phyloP scores from a whole-genome alignment of 2,329 filamentous ascomycete genomes.

The Rutstroemia sp. region DNA sequence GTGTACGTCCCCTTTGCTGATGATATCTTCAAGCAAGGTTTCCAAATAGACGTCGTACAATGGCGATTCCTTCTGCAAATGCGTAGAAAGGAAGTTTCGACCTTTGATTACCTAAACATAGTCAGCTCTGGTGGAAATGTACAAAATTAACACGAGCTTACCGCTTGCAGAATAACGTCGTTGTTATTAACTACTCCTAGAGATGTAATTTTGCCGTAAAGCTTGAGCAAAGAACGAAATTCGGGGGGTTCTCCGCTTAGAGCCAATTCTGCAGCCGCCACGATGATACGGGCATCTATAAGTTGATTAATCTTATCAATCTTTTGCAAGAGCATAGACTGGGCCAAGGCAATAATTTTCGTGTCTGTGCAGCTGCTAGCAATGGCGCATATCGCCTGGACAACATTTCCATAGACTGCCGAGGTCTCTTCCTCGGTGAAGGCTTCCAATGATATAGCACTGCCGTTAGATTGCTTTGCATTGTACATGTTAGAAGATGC shows the following conservation, averaged over 20 bases:
- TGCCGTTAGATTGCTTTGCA: conserved; percentile 56
- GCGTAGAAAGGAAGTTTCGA: conserved; percentile 68
- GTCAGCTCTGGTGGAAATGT: conserved; percentile 6
- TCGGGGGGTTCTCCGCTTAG: conserved; percentile 72
- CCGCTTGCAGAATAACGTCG: conserved; percentile 60
- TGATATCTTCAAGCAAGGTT: conserved; percentile 76
- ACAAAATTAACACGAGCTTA: conserved; percentile 35
- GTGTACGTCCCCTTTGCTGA: conserved; percentile 82
- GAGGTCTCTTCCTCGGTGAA: conserved; percentile 73
- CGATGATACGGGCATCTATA: conserved; percentile 81
- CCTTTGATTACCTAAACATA: conserved; percentile 60
- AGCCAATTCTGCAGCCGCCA: conserved; percentile 71
- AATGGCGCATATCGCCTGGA: conserved; percentile 92
- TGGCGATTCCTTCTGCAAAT: conserved; percentile 59
- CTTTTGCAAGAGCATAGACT: conserved; percentile 96
- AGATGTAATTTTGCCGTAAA: conserved; percentile 69
- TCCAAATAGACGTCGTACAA: conserved; percentile 78
- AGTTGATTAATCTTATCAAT: conserved; percentile 72
- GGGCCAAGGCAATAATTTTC: conserved; percentile 86
- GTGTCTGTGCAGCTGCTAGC: conserved; percentile 74
- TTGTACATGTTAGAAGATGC: conserved; percentile 41
- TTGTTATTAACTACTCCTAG: conserved; percentile 66
- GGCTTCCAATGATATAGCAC: conserved; percentile 70
- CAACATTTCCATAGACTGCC: conserved; percentile 74
- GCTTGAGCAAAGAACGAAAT: conserved; percentile 77